These are phyloP conservation scores for Globisporangium uncinulatum DNA, from an alignment of 352 stramenopile genomes.

Conservation along the genomic window DNA sequence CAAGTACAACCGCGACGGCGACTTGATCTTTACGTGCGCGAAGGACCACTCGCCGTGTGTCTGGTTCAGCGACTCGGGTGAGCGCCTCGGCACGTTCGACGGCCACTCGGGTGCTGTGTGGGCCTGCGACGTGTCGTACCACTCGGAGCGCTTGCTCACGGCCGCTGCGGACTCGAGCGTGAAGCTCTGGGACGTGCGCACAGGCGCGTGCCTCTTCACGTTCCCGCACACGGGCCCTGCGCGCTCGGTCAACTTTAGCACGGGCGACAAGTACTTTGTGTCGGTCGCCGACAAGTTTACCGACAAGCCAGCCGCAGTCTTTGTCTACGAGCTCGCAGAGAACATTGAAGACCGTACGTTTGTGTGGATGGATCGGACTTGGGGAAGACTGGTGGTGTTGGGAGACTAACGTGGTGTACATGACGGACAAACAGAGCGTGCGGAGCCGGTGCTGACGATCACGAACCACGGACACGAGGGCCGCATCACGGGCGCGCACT, in stretches of 20 bases:
- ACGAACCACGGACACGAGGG: constrained; percentile 75
- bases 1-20: constrained; percentile 98
- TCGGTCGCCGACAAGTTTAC: constrained; percentile 84
- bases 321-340: constrained; percentile 74
- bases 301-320: constrained; percentile 69
- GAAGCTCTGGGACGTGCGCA: constrained; percentile 91
- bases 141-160: constrained; percentile 94
- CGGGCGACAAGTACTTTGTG: constrained; percentile 81
- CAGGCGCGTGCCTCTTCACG: constrained; percentile 81
- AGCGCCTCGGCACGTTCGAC: constrained; percentile 95
- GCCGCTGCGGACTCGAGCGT: constrained; percentile 92
- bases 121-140: constrained; percentile 93
- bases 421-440: constrained; percentile 25
- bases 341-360: constrained; percentile 59
- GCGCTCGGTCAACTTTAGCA: constrained; percentile 83
- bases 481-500: constrained; percentile 79
- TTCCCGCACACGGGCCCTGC: constrained; percentile 81
- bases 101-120: constrained; percentile 97
- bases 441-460: constrained; percentile 66
- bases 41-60: constrained; percentile 96
- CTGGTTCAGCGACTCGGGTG: constrained; percentile 96
- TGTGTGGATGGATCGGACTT: neutral
- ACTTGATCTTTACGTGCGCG: constrained; percentile 96
- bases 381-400: no score
- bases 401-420: no score